These are phyloP conservation scores for Ploettnerulaceae sp. DNA, from an alignment of 2,329 filamentous ascomycete genomes.

Conservation along the genomic window DNA sequence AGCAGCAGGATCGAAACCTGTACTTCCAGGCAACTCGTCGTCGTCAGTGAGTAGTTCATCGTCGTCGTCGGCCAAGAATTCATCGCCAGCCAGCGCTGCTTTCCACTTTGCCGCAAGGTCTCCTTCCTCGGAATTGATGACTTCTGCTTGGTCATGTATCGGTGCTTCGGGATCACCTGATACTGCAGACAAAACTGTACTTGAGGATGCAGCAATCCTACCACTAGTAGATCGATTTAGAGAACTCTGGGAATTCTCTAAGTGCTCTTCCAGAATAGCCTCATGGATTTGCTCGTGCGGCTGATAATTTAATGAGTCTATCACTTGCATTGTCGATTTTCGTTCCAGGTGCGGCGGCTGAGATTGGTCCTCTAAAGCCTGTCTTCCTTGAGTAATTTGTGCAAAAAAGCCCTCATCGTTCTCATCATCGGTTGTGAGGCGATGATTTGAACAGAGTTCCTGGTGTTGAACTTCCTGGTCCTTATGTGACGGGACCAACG, in stretches of 20 bases:
- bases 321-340: constrained; percentile 66
- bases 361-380: constrained; percentile 24
- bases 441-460: constrained; percentile 14
- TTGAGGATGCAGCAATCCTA: constrained; percentile 27
- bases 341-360: constrained; percentile 45
- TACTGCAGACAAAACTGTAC: constrained; percentile 27
- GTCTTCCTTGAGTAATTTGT: constrained; percentile 29
- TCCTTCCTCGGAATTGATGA: constrained; percentile 41
- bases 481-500: constrained; percentile 46
- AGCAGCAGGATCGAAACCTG: constrained; percentile 54
- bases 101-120: constrained; percentile 77
- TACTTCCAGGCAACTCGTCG: constrained; percentile 33
- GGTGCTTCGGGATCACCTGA: constrained; percentile 27
- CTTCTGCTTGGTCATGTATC: constrained; percentile 25
- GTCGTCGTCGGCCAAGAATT: constrained; percentile 50
- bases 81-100: constrained; percentile 72
- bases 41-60: too few relatives aligned
- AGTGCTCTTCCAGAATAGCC: constrained; percentile 17
- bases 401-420: constrained; percentile 57
- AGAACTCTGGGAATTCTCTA: constrained; percentile 17
- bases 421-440: constrained; percentile 38
- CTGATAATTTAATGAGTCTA: constrained; percentile 45
- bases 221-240: constrained; percentile 24
- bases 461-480: constrained; percentile 29
- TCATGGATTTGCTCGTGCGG: constrained; percentile 21